Percentiles rank a stretch among this genome's conserved stretches.
These are phyloP conservation scores for Berberis vulgaris DNA, from an alignment of 164 flowering plant species.

Conservation along the genomic window DNA sequence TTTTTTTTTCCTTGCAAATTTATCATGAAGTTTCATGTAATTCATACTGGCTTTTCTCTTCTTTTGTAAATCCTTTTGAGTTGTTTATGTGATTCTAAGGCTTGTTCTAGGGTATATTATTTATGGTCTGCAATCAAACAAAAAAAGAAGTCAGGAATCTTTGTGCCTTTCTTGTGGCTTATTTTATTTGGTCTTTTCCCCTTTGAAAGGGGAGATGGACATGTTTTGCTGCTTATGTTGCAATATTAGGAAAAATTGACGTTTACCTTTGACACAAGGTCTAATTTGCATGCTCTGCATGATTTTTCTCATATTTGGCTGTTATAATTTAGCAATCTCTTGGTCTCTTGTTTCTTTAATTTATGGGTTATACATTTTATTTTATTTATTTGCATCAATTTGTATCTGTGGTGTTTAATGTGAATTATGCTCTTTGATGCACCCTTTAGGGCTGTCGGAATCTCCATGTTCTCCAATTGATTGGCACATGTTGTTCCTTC, in stretches of 20 bases:
- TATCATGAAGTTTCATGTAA: no score
- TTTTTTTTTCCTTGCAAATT: no score
- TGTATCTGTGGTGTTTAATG: neutral
- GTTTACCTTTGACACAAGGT: neutral
- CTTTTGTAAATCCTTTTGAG: no score
- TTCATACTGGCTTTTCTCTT: no score
- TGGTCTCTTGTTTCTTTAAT: no score
- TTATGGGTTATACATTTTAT: no score
- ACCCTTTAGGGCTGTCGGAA: constrained; percentile 70
- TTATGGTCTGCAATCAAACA: no score
- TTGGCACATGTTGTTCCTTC: constrained; percentile 78
- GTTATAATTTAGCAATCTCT: neutral
- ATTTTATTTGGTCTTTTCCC: no score
- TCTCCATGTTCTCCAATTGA: constrained; percentile 97
- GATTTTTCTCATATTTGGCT: neutral
- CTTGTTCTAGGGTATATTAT: no score
- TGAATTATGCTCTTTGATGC: neutral
- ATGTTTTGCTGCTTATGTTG: neutral
- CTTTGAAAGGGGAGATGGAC: neutral
- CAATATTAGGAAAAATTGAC: neutral
- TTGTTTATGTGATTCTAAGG: no score
- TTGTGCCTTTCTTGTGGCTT: no score
- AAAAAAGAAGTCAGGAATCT: neutral
- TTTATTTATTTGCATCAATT: neutral
- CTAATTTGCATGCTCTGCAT: neutral